Evolutionary conservation across 306 rosid species (phyloP).

Genomic region (Corylus heterophylla): DNA sequence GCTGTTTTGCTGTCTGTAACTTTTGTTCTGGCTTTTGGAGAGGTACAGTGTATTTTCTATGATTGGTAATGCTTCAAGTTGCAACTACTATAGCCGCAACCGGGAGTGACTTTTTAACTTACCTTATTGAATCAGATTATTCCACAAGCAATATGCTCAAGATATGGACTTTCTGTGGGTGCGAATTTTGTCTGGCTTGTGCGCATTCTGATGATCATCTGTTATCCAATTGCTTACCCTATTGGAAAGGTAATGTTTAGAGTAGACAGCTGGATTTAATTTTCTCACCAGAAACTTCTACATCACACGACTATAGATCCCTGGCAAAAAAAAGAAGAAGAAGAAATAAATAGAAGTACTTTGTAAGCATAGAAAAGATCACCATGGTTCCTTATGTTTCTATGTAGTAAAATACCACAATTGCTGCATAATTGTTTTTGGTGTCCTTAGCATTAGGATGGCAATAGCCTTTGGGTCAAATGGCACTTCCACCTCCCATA

Average conservation of each 20-base stretch:
- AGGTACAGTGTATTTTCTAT: slow-evolving; percentile 43
- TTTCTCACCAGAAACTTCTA: neutral
- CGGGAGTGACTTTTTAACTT: slow-evolving; percentile 29
- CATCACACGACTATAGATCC: neutral
- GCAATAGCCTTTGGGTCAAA: neutral
- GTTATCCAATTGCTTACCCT: slow-evolving; percentile 82
- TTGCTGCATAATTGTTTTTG: too few species aligned
- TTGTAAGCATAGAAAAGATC: neutral
- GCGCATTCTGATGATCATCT: slow-evolving; percentile 67
- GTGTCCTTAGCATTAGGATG: neutral
- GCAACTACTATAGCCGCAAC: slow-evolving; percentile 11
- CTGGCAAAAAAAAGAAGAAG: neutral
- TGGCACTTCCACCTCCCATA: neutral
- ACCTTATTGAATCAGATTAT: slow-evolving; percentile 54
- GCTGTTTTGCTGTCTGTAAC: slow-evolving; percentile 87
- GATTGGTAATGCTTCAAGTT: slow-evolving; percentile 1
- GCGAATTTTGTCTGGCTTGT: slow-evolving; percentile 83
- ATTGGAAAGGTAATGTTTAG: slow-evolving; percentile 66
- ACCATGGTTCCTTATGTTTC: neutral
- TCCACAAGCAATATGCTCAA: slow-evolving; percentile 91
- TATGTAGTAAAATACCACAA: too few species aligned
- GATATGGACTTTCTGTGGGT: slow-evolving; percentile 76
- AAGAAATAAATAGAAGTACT: neutral
- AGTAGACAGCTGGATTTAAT: neutral
- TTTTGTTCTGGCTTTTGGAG: slow-evolving; percentile 81